phyloP scores from a whole-genome alignment of 192 early-diverging fungal genomes.

The Coemansia sp. region DNA sequence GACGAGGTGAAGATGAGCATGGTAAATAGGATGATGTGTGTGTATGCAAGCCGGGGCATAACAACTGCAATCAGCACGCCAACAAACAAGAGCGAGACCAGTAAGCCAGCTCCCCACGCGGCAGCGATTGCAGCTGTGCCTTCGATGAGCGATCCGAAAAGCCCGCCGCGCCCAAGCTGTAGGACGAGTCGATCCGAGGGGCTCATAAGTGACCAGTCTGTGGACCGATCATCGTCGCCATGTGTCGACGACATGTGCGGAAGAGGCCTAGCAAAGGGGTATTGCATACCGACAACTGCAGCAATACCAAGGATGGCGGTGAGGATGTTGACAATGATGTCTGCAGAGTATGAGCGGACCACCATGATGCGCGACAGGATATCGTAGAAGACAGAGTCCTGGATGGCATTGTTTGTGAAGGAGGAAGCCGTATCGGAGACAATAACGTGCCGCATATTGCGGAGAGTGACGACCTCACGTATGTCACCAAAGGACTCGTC shows the following conservation, averaged over 20 bases:
- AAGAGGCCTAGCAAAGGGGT: constrained; percentile 40
- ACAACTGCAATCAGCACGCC: constrained; percentile 31
- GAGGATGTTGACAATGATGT: constrained; percentile 28
- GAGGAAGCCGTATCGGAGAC: neutral
- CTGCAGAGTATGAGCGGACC: constrained; percentile 41
- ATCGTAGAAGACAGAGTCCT: constrained; percentile 48
- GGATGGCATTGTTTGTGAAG: constrained; percentile 6
- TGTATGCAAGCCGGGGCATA: constrained; percentile 47
- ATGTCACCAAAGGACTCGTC: constrained; percentile 21
- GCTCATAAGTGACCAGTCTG: neutral
- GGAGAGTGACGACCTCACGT: constrained; percentile 8
- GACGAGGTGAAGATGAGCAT: constrained; percentile 41
- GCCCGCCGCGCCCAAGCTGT: constrained; percentile 41
- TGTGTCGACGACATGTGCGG: constrained; percentile 7
- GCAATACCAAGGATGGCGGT: constrained; percentile 31
- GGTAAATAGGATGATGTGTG: constrained; percentile 24
- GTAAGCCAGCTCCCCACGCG: constrained; percentile 22
- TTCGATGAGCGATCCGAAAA: constrained; percentile 34
- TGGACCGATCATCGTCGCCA: neutral
- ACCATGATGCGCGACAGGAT: constrained; percentile 43
- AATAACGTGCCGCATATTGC: constrained; percentile 9
- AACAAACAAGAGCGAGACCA: constrained; percentile 31
- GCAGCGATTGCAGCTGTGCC: constrained; percentile 17
- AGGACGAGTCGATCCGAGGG: constrained; percentile 32
- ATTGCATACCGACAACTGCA: constrained; percentile 28